These are phyloP conservation scores for Halteria grandinella DNA, from an alignment of 73 alveolate genomes.

Conservation along the genomic window DNA sequence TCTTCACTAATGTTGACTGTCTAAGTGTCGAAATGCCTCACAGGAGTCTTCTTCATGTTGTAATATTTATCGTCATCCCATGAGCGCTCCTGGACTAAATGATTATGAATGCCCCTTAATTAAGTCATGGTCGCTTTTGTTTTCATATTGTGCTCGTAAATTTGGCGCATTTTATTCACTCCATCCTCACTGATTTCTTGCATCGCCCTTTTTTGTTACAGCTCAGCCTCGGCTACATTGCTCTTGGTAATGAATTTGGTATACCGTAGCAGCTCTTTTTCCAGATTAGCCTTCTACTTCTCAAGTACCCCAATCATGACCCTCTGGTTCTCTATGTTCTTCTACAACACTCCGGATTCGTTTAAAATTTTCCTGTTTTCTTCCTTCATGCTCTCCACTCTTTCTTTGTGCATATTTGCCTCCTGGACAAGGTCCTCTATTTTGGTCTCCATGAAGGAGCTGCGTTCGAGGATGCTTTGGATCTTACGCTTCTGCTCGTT, in stretches of 20 bases:
- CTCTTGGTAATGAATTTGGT: constrained; percentile 22
- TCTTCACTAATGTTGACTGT: constrained; percentile 25
- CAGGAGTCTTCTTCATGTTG: constrained; percentile 25
- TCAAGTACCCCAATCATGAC: constrained; percentile 48
- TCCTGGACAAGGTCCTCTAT: constrained; percentile 32
- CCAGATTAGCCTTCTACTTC: constrained; percentile 34
- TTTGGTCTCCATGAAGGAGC: neutral
- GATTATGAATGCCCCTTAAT: constrained; percentile 27
- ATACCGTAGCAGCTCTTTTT: constrained; percentile 31
- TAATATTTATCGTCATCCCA: constrained; percentile 22
- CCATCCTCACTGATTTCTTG: constrained; percentile 41
- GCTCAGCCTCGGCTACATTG: constrained; percentile 51
- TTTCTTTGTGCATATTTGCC: constrained; percentile 27
- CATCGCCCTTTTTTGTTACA: constrained; percentile 35
- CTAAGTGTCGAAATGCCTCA: neutral
- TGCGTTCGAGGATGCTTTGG: constrained; percentile 20
- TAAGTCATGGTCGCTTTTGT: constrained; percentile 39
- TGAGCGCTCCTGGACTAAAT: constrained; percentile 13
- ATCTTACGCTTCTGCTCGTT: constrained; percentile 34
- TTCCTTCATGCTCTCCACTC: constrained; percentile 35
- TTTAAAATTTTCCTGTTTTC: constrained; percentile 35
- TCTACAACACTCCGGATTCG: constrained; percentile 21
- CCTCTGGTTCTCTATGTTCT: constrained; percentile 47
- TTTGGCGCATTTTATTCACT: neutral
- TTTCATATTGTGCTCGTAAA: constrained; percentile 1